phyloP scores from a whole-genome alignment of 164 flowering plant genomes.

The Santalum album region DNA sequence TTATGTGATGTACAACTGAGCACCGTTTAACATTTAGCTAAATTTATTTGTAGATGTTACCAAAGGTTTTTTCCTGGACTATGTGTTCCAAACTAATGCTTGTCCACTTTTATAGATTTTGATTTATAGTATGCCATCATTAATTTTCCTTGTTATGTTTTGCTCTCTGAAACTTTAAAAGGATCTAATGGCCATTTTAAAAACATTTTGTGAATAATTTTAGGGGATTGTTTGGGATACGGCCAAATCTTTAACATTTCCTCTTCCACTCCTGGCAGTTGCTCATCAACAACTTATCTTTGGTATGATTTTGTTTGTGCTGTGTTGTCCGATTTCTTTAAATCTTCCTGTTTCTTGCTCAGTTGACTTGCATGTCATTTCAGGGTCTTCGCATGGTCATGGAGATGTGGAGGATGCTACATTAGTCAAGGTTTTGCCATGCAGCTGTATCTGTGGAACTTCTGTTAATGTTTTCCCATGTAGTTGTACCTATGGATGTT shows the following conservation, averaged over 20 bases:
- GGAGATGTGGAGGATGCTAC: constrained; percentile 30
- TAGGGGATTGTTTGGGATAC: constrained; percentile 56
- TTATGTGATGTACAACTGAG: no score
- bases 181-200: no score
- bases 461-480: constrained; percentile 43
- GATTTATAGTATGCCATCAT: background rate
- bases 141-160: background rate
- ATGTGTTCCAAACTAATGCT: no score
- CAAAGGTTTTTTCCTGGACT: no score
- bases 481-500: constrained; percentile 1
- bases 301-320: constrained; percentile 31
- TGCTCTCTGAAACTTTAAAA: background rate
- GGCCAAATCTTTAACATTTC: constrained; percentile 71
- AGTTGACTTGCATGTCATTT: constrained; percentile 7
- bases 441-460: background rate
- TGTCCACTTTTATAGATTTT: no score
- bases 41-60: no score
- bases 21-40: no score
- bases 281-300: constrained; percentile 81
- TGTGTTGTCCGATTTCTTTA: background rate
- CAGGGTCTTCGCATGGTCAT: constrained; percentile 46
- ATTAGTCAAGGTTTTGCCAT: constrained; percentile 44
- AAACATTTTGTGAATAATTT: background rate
- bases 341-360: constrained; percentile 6
- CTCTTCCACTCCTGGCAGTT: constrained; percentile 78